Evolutionary conservation across 495 filamentous ascomycete genomes (phyloP).

Genomic region (Aspergillus hancockii): DNA sequence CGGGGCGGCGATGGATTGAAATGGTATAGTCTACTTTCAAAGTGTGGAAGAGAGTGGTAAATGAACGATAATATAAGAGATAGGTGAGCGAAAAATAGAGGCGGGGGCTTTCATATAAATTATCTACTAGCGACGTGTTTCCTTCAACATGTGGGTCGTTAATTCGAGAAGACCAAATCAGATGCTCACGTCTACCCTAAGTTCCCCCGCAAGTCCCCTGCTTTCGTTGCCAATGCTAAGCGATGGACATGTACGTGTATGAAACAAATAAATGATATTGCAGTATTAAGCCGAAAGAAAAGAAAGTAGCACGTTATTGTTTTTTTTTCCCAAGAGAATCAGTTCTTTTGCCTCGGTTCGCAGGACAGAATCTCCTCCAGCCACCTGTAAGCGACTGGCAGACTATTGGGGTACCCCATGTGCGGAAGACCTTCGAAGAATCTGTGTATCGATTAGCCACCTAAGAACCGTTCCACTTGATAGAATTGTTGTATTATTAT

Average conservation of each 20-base stretch:
- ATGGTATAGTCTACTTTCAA: neutral
- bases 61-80: no score
- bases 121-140: no score
- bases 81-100: no score
- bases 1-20: neutral
- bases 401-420: constrained; percentile 62
- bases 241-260: neutral
- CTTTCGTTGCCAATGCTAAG: no score
- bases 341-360: neutral
- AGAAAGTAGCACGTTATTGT: neutral
- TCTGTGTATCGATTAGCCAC: constrained; percentile 3
- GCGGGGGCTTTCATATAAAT: no score
- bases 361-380: constrained; percentile 33
- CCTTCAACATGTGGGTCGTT: no score
- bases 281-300: neutral
- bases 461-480: neutral
- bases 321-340: no score
- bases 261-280: neutral
- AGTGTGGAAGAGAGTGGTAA: no score
- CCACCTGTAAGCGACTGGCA: constrained; percentile 40
- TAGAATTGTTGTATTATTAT: neutral
- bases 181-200: no score
- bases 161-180: no score
- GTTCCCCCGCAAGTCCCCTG: no score
- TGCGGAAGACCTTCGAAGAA: constrained; percentile 60